phyloP scores from a whole-genome alignment of 208 protist genomes.

The Leishmania gerbilli region DNA sequence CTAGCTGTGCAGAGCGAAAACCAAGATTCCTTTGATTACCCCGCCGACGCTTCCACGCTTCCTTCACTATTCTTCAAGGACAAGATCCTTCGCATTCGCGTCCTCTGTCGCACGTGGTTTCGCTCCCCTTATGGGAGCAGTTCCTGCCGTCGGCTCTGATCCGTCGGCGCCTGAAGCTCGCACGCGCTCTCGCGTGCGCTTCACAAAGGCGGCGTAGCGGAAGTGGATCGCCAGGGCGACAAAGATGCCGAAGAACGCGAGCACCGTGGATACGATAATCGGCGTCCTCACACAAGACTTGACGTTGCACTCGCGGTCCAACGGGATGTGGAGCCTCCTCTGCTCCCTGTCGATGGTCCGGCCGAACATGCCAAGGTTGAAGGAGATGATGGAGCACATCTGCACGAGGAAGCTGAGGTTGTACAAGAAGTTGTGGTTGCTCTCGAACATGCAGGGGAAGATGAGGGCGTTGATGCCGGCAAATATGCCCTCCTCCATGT shows the following conservation, averaged over 20 bases:
- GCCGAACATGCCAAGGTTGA: slow-evolving; percentile 71
- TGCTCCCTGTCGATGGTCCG: slow-evolving; percentile 44
- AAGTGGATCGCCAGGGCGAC: slow-evolving; percentile 49
- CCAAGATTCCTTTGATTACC: neutral
- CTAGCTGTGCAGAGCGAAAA: neutral
- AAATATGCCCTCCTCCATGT: slow-evolving; percentile 70
- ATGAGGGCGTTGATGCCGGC: slow-evolving; percentile 55
- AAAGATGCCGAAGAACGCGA: slow-evolving; percentile 36
- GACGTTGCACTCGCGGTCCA: slow-evolving; percentile 41
- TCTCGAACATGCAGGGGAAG: slow-evolving; percentile 59
- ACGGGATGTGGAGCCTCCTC: slow-evolving; percentile 25
- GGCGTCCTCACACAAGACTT: slow-evolving; percentile 45
- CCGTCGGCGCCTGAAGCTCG: neutral
- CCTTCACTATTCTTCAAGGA: neutral
- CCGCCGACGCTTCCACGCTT: neutral
- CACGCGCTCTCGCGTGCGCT: slow-evolving; percentile 12
- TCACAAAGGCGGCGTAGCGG: slow-evolving; percentile 62
- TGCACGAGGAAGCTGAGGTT: slow-evolving; percentile 64
- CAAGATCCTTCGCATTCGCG: neutral
- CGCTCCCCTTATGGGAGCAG: neutral
- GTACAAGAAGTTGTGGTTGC: slow-evolving; percentile 56
- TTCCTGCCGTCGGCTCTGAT: neutral
- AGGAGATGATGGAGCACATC: slow-evolving; percentile 54
- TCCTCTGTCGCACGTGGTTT: neutral
- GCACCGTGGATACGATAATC: slow-evolving; percentile 49